These are phyloP conservation scores for Drechslera avenae DNA, from an alignment of 2,329 filamentous ascomycete species.

Conservation along the genomic window DNA sequence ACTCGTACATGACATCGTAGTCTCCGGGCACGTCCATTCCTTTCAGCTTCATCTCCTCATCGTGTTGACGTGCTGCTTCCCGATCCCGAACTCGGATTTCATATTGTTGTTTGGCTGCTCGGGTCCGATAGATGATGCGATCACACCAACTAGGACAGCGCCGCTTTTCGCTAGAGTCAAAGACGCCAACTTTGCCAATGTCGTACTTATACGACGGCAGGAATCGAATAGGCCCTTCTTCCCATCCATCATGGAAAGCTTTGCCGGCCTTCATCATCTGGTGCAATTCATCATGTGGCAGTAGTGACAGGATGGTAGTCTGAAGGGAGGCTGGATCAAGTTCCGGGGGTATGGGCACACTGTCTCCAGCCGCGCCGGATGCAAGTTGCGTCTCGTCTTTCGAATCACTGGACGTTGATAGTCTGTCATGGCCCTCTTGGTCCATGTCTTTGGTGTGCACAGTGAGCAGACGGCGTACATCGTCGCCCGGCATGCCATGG, in stretches of 20 bases:
- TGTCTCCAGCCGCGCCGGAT: constrained; percentile 22
- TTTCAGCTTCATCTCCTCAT: constrained; percentile 82
- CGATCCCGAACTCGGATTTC: constrained; percentile 68
- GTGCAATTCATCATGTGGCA: constrained; percentile 87
- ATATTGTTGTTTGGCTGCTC: constrained; percentile 69
- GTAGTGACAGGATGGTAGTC: constrained; percentile 82
- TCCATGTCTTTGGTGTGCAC: constrained; percentile 79
- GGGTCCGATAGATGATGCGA: constrained; percentile 84
- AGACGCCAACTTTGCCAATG: constrained; percentile 86
- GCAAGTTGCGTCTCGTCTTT: constrained; percentile 23
- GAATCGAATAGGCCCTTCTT: constrained; percentile 85
- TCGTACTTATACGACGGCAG: constrained; percentile 98
- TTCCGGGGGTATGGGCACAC: constrained; percentile 50
- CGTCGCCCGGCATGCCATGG: constrained; percentile 84
- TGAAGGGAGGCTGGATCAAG: constrained; percentile 85
- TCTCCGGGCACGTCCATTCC: constrained; percentile 75
- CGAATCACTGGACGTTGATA: constrained; percentile 29
- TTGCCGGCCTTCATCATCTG: constrained; percentile 75
- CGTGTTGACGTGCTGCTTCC: constrained; percentile 69
- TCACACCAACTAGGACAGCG: constrained; percentile 97
- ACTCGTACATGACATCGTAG: constrained; percentile 88
- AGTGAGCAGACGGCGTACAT: constrained; percentile 82
- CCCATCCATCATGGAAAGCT: constrained; percentile 89
- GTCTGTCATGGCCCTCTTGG: constrained; percentile 12
- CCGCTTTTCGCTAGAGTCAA: constrained; percentile 94